Evolutionary conservation across 306 rosid genomes (phyloP).

Genomic region (Gastrolobium bilobum): DNA sequence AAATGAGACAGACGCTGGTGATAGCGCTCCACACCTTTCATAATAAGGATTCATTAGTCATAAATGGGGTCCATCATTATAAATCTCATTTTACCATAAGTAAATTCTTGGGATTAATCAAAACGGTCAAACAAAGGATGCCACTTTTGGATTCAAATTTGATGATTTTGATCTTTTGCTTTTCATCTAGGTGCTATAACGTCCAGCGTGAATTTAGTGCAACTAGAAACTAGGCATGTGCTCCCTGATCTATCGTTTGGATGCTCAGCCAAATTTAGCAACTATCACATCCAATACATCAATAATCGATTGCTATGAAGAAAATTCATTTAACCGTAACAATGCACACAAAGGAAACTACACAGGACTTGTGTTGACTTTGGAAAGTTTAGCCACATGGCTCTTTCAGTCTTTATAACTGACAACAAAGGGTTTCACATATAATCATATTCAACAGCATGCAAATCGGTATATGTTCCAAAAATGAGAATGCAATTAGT

Average conservation of each 20-base stretch:
- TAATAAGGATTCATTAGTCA: constrained; percentile 49
- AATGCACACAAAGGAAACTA: constrained; percentile 15
- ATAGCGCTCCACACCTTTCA: constrained; percentile 44
- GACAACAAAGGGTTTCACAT: not conserved
- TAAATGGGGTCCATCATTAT: constrained; percentile 36
- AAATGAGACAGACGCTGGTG: constrained; percentile 34
- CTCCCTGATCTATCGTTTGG: constrained; percentile 19
- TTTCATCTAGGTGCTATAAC: constrained; percentile 9
- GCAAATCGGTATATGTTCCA: not conserved
- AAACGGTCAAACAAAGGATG: constrained; percentile 26
- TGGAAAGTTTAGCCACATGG: constrained; percentile 7
- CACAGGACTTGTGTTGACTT: not conserved
- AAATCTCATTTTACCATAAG: constrained; percentile 26
- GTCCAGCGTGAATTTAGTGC: not conserved
- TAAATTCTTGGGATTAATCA: constrained; percentile 8
- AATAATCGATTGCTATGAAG: constrained; percentile 36
- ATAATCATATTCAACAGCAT: constrained; percentile 10
- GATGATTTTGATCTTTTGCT: constrained; percentile 17
- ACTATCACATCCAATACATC: constrained; percentile 29
- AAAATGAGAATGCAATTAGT: constrained; percentile 22
- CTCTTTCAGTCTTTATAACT: constrained; percentile 3
- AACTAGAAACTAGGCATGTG: constrained; percentile 18
- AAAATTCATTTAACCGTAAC: constrained; percentile 24
- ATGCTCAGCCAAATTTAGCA: constrained; percentile 37
- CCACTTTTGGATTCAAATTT: constrained; percentile 33